phyloP scores from a whole-genome alignment of 1,284 basidiomycete species.

The Erythrobasidium hasegawianum region DNA sequence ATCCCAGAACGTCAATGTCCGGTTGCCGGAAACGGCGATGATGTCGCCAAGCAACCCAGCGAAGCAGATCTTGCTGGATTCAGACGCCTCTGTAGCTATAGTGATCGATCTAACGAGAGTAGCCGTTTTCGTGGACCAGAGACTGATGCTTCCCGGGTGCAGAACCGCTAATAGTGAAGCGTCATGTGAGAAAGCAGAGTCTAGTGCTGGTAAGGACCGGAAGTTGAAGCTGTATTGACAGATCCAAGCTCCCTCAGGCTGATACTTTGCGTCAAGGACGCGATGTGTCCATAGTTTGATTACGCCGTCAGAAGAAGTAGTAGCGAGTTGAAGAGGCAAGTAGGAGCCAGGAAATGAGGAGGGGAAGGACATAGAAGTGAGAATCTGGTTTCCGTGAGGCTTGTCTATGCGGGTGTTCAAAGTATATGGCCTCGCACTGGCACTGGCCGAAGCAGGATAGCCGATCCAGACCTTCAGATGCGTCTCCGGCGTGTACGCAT shows the following conservation, averaged over 20 bases:
- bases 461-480: conserved; percentile 86
- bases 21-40: conserved; percentile 54
- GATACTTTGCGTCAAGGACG: conserved; percentile 23
- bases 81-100: conserved; percentile 41
- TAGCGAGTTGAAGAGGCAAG: conserved; percentile 47
- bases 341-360: conserved; percentile 35
- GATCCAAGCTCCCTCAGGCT: conserved; percentile 38
- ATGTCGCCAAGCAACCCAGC: conserved; percentile 58
- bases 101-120: conserved; percentile 64
- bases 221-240: conserved; percentile 63
- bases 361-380: conserved; percentile 62
- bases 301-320: conserved; percentile 50
- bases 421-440: conserved; percentile 43
- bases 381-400: conserved; percentile 73
- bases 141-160: conserved; percentile 62
- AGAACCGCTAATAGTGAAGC: conserved; percentile 77
- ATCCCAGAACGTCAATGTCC: conserved; percentile 68
- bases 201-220: conserved; percentile 63
- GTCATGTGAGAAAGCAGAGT: conserved; percentile 76
- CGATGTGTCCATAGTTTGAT: conserved; percentile 52
- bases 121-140: conserved; percentile 73
- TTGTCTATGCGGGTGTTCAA: conserved; percentile 83
- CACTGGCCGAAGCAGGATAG: not conserved
- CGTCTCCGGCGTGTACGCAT: conserved; percentile 59
- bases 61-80: conserved; percentile 48